Conservation (phyloP, 768 basidiomycete genomes). For the Mycena leptocephala region DNA sequence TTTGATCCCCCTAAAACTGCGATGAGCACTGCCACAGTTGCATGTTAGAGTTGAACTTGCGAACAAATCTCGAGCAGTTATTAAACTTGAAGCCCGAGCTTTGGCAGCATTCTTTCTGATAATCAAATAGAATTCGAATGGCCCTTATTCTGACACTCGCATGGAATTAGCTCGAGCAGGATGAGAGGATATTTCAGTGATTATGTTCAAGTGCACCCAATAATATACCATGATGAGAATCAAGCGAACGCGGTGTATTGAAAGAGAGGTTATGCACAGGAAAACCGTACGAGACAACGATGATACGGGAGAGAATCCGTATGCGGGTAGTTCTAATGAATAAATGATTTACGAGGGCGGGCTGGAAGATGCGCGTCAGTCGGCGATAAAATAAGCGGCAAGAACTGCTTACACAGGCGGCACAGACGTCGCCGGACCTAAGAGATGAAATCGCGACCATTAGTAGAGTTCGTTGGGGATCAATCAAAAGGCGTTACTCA, state of each 20-base stretch:
- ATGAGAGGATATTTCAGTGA: no score
- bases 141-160: no score
- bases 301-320: not conserved
- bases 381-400: not conserved
- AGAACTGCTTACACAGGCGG: constrained; percentile 49
- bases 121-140: no score
- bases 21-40: not conserved
- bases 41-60: not conserved
- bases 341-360: constrained; percentile 4
- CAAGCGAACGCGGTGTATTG: constrained; percentile 10
- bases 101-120: no score
- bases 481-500: not conserved
- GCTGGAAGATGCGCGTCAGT: not conserved
- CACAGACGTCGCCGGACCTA: constrained; percentile 46
- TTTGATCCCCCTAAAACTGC: not conserved
- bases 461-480: not conserved
- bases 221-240: not conserved
- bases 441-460: not conserved
- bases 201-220: no score
- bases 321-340: not conserved
- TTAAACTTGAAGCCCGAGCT: no score
- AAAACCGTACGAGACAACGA: not conserved
- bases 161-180: no score
- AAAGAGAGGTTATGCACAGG: not conserved
- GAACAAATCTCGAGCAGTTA: no score